A percentile compares a stretch with the other conserved stretches of the same genome.
phyloP scores from a whole-genome alignment of 2,329 filamentous ascomycete species.

The Proliferodiscus dingleyae region DNA sequence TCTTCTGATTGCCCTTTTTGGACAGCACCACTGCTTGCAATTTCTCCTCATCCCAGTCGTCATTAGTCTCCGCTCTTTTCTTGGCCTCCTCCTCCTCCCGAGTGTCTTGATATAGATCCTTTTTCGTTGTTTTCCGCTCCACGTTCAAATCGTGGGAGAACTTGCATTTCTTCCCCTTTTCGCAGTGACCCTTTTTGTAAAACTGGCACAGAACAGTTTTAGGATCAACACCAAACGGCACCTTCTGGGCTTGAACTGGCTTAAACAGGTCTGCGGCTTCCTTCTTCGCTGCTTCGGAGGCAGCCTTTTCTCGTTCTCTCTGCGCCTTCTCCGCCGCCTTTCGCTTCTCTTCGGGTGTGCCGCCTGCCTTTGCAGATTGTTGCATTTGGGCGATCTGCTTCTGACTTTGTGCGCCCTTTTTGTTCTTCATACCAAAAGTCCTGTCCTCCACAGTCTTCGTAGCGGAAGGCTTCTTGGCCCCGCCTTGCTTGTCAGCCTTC shows the following conservation, averaged over 20 bases:
- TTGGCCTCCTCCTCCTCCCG: conserved; percentile 67
- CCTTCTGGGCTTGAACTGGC: conserved; percentile 93
- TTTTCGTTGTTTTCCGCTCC: conserved; percentile 90
- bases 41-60: conserved; percentile 97
- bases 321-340: conserved; percentile 64
- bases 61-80: conserved; percentile 89
- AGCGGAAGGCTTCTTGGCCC: conserved; percentile 50
- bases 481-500: conserved; percentile 45
- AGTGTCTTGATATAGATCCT: conserved; percentile 81
- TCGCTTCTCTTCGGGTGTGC: conserved; percentile 81
- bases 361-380: conserved; percentile 66
- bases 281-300: conserved; percentile 75
- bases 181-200: conserved; percentile 94
- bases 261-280: conserved; percentile 80
- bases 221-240: conserved; percentile 94
- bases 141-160: conserved; percentile 88
- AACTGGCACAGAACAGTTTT: conserved; percentile 97
- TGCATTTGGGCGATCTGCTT: conserved; percentile 83
- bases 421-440: conserved; percentile 99
- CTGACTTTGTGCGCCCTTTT: conserved; percentile 89
- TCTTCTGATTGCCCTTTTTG: conserved; percentile 96
- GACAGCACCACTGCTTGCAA: conserved; percentile 83
- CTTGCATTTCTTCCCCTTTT: conserved; percentile 97
- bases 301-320: conserved; percentile 83
- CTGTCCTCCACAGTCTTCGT: conserved; percentile 72